These are phyloP conservation scores for Bifiguratus adelaidae DNA, from an alignment of 192 early-diverging fungal species.

Conservation along the genomic window DNA sequence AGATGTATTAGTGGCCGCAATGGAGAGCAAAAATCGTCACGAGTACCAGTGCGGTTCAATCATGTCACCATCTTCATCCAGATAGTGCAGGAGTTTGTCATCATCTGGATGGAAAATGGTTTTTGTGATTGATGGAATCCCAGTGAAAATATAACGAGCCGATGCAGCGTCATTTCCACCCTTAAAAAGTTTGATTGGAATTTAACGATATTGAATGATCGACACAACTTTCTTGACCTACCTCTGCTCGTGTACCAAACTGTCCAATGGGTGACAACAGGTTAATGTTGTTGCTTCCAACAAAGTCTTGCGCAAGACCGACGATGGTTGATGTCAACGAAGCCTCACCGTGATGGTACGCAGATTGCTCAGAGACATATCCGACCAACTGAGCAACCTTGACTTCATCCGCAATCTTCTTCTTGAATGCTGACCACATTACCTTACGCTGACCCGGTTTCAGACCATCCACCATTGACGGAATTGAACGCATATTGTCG, in stretches of 20 bases:
- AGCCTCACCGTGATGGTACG: constrained; percentile 94
- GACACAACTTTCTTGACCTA: constrained; percentile 4
- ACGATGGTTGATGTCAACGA: constrained; percentile 80
- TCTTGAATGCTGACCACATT: constrained; percentile 75
- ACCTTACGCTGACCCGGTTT: constrained; percentile 98
- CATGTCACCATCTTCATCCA: constrained; percentile 79
- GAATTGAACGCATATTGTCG: constrained; percentile 92
- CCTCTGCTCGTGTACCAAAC: constrained; percentile 82
- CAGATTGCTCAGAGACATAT: constrained; percentile 79
- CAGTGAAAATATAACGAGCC: constrained; percentile 94
- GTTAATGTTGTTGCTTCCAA: constrained; percentile 91
- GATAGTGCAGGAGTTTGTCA: constrained; percentile 69
- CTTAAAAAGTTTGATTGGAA: too few species aligned
- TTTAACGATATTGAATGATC: background rate
- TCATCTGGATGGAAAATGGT: constrained; percentile 71
- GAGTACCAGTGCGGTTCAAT: constrained; percentile 88
- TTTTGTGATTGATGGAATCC: constrained; percentile 59
- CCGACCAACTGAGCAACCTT: constrained; percentile 85
- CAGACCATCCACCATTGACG: constrained; percentile 86
- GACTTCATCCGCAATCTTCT: constrained; percentile 70
- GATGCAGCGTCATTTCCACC: constrained; percentile 94
- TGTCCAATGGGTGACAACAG: constrained; percentile 77
- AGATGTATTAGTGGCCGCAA: background rate
- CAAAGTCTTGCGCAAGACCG: constrained; percentile 87
- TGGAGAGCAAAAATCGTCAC: background rate